phyloP scores from a whole-genome alignment of 148 eudicot genomes.

The Chenopodium quinoa region DNA sequence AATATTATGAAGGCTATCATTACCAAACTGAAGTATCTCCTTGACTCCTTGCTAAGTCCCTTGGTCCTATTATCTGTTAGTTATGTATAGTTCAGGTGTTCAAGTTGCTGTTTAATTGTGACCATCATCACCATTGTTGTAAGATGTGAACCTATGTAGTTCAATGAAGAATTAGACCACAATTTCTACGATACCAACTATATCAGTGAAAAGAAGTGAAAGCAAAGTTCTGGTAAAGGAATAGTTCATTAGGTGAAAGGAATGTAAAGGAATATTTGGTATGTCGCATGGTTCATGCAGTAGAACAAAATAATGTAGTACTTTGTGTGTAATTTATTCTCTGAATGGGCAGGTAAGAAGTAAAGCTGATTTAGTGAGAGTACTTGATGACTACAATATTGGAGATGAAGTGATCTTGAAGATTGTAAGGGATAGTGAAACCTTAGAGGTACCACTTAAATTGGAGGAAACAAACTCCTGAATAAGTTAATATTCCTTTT shows the following conservation, averaged over 20 bases:
- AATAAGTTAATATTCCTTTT: not conserved
- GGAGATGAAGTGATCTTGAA: constrained; percentile 74
- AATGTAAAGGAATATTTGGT: not conserved
- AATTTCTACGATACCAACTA: not conserved
- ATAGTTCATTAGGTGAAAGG: not conserved
- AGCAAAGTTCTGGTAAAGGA: not conserved
- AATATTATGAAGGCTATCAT: not conserved
- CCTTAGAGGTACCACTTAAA: constrained; percentile 59
- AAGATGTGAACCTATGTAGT: not conserved
- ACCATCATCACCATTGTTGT: not conserved
- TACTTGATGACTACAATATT: constrained; percentile 68
- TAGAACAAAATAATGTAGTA: constrained; percentile 1
- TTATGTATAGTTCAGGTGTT: not conserved
- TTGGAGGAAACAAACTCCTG: constrained; percentile 62
- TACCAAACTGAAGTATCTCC: not conserved
- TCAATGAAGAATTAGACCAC: not conserved
- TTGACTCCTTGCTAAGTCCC: not conserved
- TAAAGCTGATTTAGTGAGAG: constrained; percentile 70
- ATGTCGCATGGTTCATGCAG: not conserved
- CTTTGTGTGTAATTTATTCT: not conserved
- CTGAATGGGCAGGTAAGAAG: constrained; percentile 57
- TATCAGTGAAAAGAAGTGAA: not conserved
- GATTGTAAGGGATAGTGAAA: constrained; percentile 62
- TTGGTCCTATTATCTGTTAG: not conserved
- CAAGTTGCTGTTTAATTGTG: not conserved